Evolutionary conservation across 208 protist genomes (phyloP), one percentile per base, ranked within the genome.

Genomic region (Wallacemonas sp.): DNA sequence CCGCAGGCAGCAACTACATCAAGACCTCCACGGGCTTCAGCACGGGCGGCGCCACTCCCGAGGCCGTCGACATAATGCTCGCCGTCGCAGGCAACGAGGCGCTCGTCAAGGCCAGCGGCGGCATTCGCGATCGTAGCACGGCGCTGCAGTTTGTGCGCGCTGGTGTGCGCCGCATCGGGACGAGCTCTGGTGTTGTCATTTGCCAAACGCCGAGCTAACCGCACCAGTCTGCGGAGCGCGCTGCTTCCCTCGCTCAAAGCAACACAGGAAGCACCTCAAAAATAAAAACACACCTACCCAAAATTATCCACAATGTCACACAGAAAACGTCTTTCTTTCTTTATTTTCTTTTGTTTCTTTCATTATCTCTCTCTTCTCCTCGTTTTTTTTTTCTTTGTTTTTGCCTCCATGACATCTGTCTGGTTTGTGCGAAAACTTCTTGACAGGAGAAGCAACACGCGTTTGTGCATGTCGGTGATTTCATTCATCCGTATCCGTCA

Each of bases 1-100:
- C 93, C 2, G 94, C 92, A 4, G 89, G 86, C 14, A 96, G 92
- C 10, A 64, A 73, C n/a, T 99, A 88, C 63, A 94, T 99, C 52
- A 99, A 99, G 77, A 99, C 97, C 1, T 97, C 92, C 2, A 99
- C 96, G 12, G 97, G 97, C 12, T 98, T 98, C 72, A 87, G 82
- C 70, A 92, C 78, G 2, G 85, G 78, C 50, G 97, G 95, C 12
- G 91, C 96, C 5, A 97, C 87, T 2, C 82, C 81, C 2, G 89
- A 97, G 74, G 80, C 76, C 26, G 74, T 98, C 22, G 81, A 89
- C 57, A 48, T 98, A 4, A 98, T 99, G 96, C 81, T 96, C 50
- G 75, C 84, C 0, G 83, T 91, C 2, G 94, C 97, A 14, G 96
- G 94, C 28, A 88, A 93, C 41, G 62, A 50, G 0, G 81, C 78